Evolutionary conservation across 2,329 filamentous ascomycete genomes (phyloP), one percentile per base, ranked within the genome.

Genomic region (Chaetomium globosum): DNA sequence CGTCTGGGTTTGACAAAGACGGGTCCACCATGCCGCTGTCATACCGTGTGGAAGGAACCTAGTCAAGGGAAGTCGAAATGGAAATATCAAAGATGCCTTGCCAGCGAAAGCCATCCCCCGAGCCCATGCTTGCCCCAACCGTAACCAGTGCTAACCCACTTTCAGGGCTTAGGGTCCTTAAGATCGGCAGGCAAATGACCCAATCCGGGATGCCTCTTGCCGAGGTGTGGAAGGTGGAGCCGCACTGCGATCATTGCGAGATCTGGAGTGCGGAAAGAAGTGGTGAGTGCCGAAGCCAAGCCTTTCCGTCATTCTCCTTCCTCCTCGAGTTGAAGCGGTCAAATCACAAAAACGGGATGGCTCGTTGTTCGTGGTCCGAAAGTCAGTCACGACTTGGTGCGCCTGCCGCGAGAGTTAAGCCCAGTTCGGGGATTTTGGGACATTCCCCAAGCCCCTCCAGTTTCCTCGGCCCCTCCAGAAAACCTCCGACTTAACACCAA

Each of bases 151-250:
- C 48, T 26, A 13, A 23, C 49, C 49, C 49, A 52, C 49, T 52
- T 52, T 52, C 49, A 52, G 49, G 49, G 49, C 49, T 52, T 52
- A 52, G 49, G 49, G 49, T 26, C 26, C 49, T 28, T 4, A 53
- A 53, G 51, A 53, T 53, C 26, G 28, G 12, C 51, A 53, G 28
- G 10, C 16, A 9, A 31, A 53, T 53, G 16, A 7, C 26, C 51
- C 26, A 53, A 30, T 53, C 51, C 16, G 51, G 26, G 12, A 31
- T 48, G n/a, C 46, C 8, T 48, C n/a, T 48, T 48, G 46, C 46
- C 46, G 46, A 48, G n/a, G 46, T 48, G 46, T 23, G n/a, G 46
- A 21, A 23, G 21, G 46, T 48, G 46, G 46, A 23, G 46, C 46
- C 21, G 46, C 21, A 48, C 19, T n/a, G n/a, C 46, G n/a, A 48